These are phyloP conservation scores for Cephalotrichum gorgonifer DNA, from an alignment of 2,329 filamentous ascomycete species.

Conservation along the genomic window DNA sequence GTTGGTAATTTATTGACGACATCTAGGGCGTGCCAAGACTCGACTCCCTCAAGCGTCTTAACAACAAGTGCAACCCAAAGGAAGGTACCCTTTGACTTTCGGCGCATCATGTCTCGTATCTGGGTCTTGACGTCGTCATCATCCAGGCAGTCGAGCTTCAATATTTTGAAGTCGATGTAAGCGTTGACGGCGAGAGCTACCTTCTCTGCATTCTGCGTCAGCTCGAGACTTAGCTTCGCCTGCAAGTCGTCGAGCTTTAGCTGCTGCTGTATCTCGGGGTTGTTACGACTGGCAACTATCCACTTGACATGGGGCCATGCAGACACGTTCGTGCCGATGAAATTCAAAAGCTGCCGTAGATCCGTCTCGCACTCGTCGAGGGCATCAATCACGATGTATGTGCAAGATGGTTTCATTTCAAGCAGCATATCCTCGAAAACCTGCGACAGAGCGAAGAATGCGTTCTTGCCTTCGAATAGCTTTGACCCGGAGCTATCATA, in stretches of 20 bases:
- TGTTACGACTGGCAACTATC: neutral
- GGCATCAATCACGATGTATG: neutral
- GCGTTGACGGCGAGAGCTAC: neutral
- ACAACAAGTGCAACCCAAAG: constrained; percentile 22
- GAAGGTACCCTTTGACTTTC: constrained; percentile 26
- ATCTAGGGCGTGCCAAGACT: constrained; percentile 6
- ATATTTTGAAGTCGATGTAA: neutral
- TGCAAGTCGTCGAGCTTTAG: neutral
- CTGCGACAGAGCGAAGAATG: neutral
- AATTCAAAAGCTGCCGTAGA: neutral
- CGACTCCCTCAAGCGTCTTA: neutral
- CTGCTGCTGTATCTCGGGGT: neutral
- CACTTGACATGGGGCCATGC: neutral
- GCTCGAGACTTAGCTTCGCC: neutral
- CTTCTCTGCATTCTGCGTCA: neutral
- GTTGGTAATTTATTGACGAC: constrained; percentile 18
- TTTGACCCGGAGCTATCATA: neutral
- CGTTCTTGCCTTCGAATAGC: neutral
- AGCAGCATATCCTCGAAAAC: neutral
- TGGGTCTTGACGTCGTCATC: neutral
- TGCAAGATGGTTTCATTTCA: neutral
- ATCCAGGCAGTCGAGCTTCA: neutral
- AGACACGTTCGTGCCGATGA: neutral
- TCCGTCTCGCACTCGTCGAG: neutral
- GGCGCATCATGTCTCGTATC: constrained; percentile 10